A percentile compares a stretch with the other conserved stretches of the same genome.
phyloP scores from a whole-genome alignment of 75 land plant species.

The Chamaecyparis obtusa region DNA sequence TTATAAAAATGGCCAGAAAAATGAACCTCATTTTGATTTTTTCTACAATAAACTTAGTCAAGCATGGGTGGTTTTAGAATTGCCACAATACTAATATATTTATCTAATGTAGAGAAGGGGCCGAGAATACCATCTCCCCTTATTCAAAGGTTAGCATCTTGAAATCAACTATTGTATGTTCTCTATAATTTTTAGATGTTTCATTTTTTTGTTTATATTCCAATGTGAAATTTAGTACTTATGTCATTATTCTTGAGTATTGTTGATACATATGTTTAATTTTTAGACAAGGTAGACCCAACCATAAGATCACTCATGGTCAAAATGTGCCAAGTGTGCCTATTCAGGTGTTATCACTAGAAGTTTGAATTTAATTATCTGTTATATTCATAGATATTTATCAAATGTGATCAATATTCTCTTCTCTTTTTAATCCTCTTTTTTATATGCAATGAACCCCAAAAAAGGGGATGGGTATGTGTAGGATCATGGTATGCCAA shows the following conservation, averaged over 20 bases:
- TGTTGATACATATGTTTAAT: background rate
- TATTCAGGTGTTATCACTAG: conserved; percentile 43
- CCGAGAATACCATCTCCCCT: conserved; percentile 86
- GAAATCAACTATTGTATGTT: background rate
- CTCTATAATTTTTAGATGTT: background rate
- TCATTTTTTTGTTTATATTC: background rate
- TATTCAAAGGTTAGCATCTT: conserved; percentile 42
- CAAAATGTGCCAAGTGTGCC: conserved; percentile 74
- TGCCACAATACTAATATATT: conserved; percentile 89
- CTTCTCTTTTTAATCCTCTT: background rate
- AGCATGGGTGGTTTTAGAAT: conserved; percentile 74
- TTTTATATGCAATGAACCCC: conserved; percentile 50
- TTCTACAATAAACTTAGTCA: conserved; percentile 72
- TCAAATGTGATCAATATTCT: background rate
- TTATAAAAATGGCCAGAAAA: conserved; percentile 80
- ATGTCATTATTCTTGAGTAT: background rate
- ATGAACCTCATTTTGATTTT: conserved; percentile 82
- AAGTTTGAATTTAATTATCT: background rate
- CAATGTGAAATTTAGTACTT: background rate
- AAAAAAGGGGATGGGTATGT: conserved; percentile 74
- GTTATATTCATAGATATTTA: background rate
- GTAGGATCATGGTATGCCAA: too few relatives aligned
- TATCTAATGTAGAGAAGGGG: conserved; percentile 68
- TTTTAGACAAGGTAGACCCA: conserved; percentile 23
- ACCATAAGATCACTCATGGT: conserved; percentile 60